Conservation (phyloP, 129 eudicot genomes). For the Gnaphalium uliginosum region DNA sequence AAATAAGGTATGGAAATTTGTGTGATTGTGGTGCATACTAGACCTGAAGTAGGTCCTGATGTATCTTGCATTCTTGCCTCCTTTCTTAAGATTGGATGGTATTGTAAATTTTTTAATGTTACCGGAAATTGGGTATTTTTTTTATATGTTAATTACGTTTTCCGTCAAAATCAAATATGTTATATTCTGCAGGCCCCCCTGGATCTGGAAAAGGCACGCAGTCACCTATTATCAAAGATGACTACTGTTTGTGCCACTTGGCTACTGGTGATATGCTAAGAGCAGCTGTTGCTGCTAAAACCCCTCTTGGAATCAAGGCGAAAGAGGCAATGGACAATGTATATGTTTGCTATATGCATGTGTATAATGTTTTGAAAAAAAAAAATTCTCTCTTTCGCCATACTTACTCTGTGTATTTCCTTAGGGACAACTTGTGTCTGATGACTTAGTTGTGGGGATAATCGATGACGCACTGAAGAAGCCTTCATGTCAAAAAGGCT, state of each 20-base stretch:
- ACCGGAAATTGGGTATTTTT: neutral
- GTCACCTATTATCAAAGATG: constrained; percentile 88
- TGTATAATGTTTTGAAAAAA: constrained; percentile 12
- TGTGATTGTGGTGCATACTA: constrained; percentile 1
- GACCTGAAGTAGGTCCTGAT: constrained; percentile 9
- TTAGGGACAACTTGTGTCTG: constrained; percentile 95
- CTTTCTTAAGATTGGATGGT: neutral
- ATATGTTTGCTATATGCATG: neutral
- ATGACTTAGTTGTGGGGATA: constrained; percentile 90
- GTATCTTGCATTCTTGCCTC: neutral
- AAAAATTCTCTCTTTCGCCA: neutral
- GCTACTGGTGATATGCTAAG: constrained; percentile 96
- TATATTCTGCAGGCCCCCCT: constrained; percentile 77
- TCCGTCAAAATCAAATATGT: constrained; percentile 9
- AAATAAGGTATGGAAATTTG: neutral
- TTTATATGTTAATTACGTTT: neutral
- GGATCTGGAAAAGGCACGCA: constrained; percentile 99
- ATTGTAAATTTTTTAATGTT: neutral
- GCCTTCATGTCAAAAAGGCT: constrained; percentile 95
- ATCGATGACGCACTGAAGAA: constrained; percentile 91
- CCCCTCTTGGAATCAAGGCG: constrained; percentile 89
- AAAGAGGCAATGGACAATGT: constrained; percentile 99
- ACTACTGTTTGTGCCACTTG: constrained; percentile 90
- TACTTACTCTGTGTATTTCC: neutral
- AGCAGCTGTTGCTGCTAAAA: constrained; percentile 96